phyloP scores from a whole-genome alignment of 176 grass and related monocot genomes.

The Phoenix roebelenii region DNA sequence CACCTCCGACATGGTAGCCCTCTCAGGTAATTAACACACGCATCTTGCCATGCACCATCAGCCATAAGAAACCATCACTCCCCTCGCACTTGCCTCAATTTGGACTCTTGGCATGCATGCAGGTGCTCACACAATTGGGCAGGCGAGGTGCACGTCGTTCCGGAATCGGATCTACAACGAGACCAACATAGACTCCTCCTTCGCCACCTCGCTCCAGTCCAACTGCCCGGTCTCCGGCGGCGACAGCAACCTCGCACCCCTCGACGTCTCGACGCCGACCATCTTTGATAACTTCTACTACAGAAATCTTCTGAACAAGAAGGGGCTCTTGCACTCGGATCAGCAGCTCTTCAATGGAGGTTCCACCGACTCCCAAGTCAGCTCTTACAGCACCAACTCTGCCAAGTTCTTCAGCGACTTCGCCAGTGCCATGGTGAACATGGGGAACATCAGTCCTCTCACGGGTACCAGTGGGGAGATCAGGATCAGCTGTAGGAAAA shows the following conservation, averaged over 20 bases:
- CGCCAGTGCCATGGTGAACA: conserved; percentile 32
- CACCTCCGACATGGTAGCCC: conserved; percentile 50
- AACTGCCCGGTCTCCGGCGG: conserved; percentile 33
- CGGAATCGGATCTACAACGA: conserved; percentile 45
- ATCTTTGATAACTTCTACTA: conserved; percentile 45
- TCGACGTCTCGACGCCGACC: conserved; percentile 33
- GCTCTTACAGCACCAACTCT: conserved; percentile 22
- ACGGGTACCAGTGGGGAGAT: conserved; percentile 40
- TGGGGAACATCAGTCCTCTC: conserved; percentile 54
- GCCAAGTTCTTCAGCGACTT: conserved; percentile 42
- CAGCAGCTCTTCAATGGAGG: conserved; percentile 48
- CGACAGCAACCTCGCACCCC: conserved; percentile 30
- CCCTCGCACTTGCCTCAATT: not conserved
- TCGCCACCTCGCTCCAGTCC: conserved; percentile 25
- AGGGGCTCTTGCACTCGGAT: conserved; percentile 58
- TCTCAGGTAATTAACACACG: conserved; percentile 41
- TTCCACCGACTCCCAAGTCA: conserved; percentile 37
- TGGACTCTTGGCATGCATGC: conserved; percentile 12
- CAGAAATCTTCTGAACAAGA: conserved; percentile 17
- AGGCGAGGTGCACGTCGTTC: conserved; percentile 38
- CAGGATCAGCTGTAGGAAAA: conserved; percentile 31
- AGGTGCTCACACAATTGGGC: conserved; percentile 63
- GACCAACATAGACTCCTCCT: conserved; percentile 37
- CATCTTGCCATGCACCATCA: too few species aligned
- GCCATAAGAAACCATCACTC: too few species aligned